phyloP scores from a whole-genome alignment of 192 early-diverging fungal genomes.

The Backusella tuberculispora region DNA sequence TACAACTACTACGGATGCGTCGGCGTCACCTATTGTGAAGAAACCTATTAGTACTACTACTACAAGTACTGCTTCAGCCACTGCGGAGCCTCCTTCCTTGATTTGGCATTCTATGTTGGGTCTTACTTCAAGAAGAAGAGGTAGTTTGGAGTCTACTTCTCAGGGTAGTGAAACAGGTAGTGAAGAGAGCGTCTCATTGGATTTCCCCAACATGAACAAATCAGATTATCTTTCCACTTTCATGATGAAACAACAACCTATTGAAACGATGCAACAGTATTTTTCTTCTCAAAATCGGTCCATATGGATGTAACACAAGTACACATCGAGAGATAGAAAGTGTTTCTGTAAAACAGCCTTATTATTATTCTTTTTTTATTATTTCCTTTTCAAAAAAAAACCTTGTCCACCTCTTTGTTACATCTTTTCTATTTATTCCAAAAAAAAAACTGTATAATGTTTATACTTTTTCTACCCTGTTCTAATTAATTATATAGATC shows the following conservation, averaged over 20 bases:
- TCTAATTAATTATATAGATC: slow-evolving; percentile 8
- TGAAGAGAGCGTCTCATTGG: slow-evolving; percentile 11
- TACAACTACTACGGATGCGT: not conserved
- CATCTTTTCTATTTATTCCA: slow-evolving; percentile 6
- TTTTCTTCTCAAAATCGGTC: slow-evolving; percentile 11
- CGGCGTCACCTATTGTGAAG: not conserved
- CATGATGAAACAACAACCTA: slow-evolving; percentile 17
- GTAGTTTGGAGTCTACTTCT: not conserved
- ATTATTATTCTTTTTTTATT: not conserved
- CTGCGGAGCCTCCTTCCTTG: slow-evolving; percentile 8
- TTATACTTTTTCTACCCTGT: not conserved
- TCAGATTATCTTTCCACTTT: slow-evolving; percentile 9
- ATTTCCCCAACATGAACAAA: slow-evolving; percentile 11
- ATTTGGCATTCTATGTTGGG: not conserved
- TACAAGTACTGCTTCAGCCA: not conserved
- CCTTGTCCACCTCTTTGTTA: not conserved
- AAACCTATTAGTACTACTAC: not conserved
- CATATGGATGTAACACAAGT: slow-evolving; percentile 23
- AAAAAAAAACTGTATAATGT: slow-evolving; percentile 4
- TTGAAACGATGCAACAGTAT: slow-evolving; percentile 22
- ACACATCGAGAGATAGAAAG: not conserved
- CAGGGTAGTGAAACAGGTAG: slow-evolving; percentile 8
- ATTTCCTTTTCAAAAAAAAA: not conserved
- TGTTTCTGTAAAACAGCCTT: slow-evolving; percentile 8
- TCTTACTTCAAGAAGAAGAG: slow-evolving; percentile 1